Conservation (phyloP, 371 early-diverging fungal species). For the Mucor lusitanicus region DNA sequence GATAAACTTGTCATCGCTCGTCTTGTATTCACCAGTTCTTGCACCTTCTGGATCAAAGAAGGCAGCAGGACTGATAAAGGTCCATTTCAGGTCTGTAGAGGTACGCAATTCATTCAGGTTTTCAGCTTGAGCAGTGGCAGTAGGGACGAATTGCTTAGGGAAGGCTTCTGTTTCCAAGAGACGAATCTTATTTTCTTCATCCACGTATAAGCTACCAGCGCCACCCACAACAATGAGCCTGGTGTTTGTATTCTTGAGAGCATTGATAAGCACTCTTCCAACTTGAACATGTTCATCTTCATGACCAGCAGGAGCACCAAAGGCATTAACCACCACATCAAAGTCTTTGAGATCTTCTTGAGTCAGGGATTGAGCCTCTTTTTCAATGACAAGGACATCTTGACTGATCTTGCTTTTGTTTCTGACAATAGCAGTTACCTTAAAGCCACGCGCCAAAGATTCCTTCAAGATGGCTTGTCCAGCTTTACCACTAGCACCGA, state of each 20-base stretch:
- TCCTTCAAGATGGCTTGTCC: conserved; percentile 4
- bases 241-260: not conserved
- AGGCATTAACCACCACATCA: conserved; percentile 3
- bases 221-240: conserved; percentile 5
- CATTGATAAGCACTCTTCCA: not conserved
- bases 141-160: not conserved
- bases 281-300: not conserved
- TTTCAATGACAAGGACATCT: not conserved
- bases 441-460: not conserved
- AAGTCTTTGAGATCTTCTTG: not conserved
- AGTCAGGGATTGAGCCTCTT: not conserved
- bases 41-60: conserved; percentile 3
- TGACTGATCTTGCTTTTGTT: conserved; percentile 4
- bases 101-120: not conserved
- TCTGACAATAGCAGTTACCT: conserved; percentile 4
- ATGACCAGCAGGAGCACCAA: not conserved
- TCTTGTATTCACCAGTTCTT: conserved; percentile 2
- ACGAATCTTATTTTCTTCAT: not conserved
- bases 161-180: not conserved
- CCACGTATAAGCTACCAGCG: not conserved
- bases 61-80: conserved; percentile 4
- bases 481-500: conserved; percentile 7
- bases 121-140: not conserved
- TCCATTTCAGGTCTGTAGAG: not conserved
- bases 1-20: not conserved